Evolutionary conservation across 2,329 filamentous ascomycete genomes (phyloP).

Genomic region (Keithomyces neogunnii): DNA sequence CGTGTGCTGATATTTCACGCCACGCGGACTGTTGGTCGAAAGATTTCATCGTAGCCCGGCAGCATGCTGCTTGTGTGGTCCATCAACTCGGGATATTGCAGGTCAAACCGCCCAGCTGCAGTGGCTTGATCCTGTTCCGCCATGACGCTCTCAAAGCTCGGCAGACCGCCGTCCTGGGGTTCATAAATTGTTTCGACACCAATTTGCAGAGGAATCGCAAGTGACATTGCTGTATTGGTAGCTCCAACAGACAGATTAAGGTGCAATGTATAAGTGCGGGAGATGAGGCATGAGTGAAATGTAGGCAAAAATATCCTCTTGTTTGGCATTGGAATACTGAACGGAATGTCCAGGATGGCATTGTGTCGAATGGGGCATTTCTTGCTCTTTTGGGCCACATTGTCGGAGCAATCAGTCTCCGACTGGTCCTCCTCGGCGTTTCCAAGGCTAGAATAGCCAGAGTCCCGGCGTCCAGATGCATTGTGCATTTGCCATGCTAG

Average conservation of each 20-base stretch:
- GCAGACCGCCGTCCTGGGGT: conserved; percentile 27
- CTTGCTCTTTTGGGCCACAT: conserved; percentile 12
- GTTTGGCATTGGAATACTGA: conserved; percentile 33
- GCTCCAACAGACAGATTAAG: conserved; percentile 35
- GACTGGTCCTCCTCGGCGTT: conserved; percentile 23
- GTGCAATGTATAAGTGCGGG: conserved; percentile 45
- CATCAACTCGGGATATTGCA: conserved; percentile 24
- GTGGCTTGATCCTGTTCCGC: conserved; percentile 32
- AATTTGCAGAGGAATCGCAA: conserved; percentile 43
- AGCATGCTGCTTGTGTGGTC: conserved; percentile 26
- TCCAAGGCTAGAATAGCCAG: conserved; percentile 42
- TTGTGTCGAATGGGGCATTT: conserved; percentile 29
- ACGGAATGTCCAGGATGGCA: conserved; percentile 36
- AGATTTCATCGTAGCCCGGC: conserved; percentile 29
- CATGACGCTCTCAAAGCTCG: conserved; percentile 42
- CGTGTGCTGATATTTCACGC: neutral
- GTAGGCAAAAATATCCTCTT: conserved; percentile 46
- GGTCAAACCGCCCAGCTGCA: conserved; percentile 31
- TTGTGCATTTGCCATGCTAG: conserved; percentile 34
- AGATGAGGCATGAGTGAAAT: conserved; percentile 50
- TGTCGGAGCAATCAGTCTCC: conserved; percentile 22
- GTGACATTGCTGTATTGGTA: conserved; percentile 32
- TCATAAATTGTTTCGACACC: conserved; percentile 31
- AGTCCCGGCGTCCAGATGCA: conserved; percentile 35
- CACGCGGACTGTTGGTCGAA: conserved; percentile 15